A percentile compares a stretch with the other conserved stretches of the same genome.
phyloP scores from a whole-genome alignment of 164 flowering plant genomes.

The Taxillus chinensis region DNA sequence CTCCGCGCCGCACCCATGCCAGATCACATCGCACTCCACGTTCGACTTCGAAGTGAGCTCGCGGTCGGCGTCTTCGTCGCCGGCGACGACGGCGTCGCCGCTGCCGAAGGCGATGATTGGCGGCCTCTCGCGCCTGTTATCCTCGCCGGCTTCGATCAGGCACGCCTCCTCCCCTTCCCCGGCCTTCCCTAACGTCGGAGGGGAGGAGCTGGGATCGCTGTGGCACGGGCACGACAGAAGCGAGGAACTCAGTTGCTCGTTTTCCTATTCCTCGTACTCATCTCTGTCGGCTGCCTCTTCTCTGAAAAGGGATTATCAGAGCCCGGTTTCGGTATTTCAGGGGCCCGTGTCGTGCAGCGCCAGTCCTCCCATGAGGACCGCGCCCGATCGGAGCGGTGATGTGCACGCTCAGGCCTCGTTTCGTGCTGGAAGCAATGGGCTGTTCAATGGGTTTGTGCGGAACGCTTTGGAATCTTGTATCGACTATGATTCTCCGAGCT shows the following conservation, averaged over 20 bases:
- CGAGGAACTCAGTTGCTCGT: conserved; percentile 63
- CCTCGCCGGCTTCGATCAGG: conserved; percentile 33
- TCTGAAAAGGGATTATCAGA: conserved; percentile 46
- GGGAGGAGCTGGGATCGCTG: conserved; percentile 42
- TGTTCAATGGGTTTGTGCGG: conserved; percentile 65
- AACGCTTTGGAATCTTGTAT: conserved; percentile 60
- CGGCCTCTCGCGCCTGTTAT: conserved; percentile 74
- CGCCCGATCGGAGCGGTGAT: conserved; percentile 25
- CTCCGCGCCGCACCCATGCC: conserved; percentile 52
- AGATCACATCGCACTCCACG: conserved; percentile 44
- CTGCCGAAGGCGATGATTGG: conserved; percentile 49
- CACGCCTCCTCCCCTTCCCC: conserved; percentile 25
- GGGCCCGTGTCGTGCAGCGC: conserved; percentile 54
- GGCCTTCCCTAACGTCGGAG: conserved; percentile 28
- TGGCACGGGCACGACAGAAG: conserved; percentile 37
- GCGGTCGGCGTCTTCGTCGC: conserved; percentile 38
- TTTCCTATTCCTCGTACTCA: conserved; percentile 36
- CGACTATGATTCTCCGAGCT: conserved; percentile 52
- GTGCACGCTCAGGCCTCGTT: conserved; percentile 17
- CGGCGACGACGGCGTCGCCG: conserved; percentile 29
- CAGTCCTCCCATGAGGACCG: conserved; percentile 36
- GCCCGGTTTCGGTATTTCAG: conserved; percentile 85
- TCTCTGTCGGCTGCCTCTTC: conserved; percentile 40
- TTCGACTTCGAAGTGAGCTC: conserved; percentile 52
- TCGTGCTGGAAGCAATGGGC: conserved; percentile 25